phyloP scores from a whole-genome alignment of 129 eudicot genomes.

The Heracleum sosnowskyi region DNA sequence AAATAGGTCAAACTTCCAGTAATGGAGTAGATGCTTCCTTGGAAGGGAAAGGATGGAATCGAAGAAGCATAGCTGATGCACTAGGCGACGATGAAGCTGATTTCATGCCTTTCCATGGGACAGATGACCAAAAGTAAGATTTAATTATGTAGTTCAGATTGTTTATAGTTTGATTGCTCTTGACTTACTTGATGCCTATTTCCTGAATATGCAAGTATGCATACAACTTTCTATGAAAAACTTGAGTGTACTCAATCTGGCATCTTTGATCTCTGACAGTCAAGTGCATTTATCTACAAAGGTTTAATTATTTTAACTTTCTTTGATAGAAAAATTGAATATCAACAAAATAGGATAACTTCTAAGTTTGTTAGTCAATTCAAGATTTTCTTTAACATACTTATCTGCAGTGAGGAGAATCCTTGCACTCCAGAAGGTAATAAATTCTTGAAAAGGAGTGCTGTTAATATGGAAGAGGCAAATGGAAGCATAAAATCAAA shows the following conservation, averaged over 20 bases:
- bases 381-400: slow-evolving; percentile 9
- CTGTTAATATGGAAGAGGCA: slow-evolving; percentile 24
- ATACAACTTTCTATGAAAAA: background rate
- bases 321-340: background rate
- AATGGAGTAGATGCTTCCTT: slow-evolving; percentile 39
- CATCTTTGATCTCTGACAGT: slow-evolving; percentile 1
- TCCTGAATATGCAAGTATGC: background rate
- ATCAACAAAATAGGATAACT: background rate
- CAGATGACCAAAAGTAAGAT: slow-evolving; percentile 45
- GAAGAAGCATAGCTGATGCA: slow-evolving; percentile 88
- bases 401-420: slow-evolving; percentile 42
- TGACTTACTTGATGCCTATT: background rate
- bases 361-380: background rate
- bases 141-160: slow-evolving; percentile 7
- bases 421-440: slow-evolving; percentile 20
- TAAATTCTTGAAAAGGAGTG: slow-evolving; percentile 24
- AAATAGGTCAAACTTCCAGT: slow-evolving; percentile 25
- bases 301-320: background rate
- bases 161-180: background rate
- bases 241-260: background rate
- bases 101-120: slow-evolving; percentile 32
- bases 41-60: slow-evolving; percentile 43
- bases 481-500: slow-evolving; percentile 26
- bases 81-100: slow-evolving; percentile 97
- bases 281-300: background rate